Evolutionary conservation across 179 eudicot genomes (phyloP).

Genomic region (Spergularia azorica): DNA sequence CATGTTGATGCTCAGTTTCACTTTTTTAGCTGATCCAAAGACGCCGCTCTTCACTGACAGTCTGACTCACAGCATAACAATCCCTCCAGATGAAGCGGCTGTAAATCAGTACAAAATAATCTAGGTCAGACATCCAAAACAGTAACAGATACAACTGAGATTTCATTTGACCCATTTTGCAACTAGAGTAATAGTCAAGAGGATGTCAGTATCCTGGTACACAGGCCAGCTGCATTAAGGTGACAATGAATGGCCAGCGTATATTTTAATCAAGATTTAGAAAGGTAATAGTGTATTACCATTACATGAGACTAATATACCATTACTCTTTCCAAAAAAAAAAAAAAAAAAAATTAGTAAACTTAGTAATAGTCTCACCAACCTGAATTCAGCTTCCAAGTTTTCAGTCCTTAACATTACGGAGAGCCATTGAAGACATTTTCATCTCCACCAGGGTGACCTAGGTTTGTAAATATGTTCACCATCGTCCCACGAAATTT

Average conservation of each 20-base stretch:
- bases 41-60: not conserved
- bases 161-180: too few species aligned
- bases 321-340: too few species aligned
- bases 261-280: too few species aligned
- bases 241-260: too few species aligned
- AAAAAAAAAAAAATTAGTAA: not conserved
- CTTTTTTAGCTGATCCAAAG: not conserved
- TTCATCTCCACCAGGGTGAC: constrained; percentile 95
- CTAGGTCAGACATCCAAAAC: not conserved
- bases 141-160: too few species aligned
- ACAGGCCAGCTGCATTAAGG: too few species aligned
- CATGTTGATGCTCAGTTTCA: not conserved
- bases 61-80: not conserved
- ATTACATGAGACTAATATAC: too few species aligned
- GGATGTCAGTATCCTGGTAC: too few species aligned
- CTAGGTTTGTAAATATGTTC: constrained; percentile 72
- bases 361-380: not conserved
- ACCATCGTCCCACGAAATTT: constrained; percentile 88
- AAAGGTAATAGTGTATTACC: not conserved
- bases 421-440: constrained; percentile 6
- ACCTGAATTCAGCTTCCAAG: constrained; percentile 23
- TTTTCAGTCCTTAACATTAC: not conserved
- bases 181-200: too few species aligned
- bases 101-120: constrained; percentile 6
- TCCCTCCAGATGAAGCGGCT: not conserved